These are phyloP conservation scores for Amanita bisporigera DNA, from an alignment of 1,284 basidiomycete genomes.

Conservation along the genomic window DNA sequence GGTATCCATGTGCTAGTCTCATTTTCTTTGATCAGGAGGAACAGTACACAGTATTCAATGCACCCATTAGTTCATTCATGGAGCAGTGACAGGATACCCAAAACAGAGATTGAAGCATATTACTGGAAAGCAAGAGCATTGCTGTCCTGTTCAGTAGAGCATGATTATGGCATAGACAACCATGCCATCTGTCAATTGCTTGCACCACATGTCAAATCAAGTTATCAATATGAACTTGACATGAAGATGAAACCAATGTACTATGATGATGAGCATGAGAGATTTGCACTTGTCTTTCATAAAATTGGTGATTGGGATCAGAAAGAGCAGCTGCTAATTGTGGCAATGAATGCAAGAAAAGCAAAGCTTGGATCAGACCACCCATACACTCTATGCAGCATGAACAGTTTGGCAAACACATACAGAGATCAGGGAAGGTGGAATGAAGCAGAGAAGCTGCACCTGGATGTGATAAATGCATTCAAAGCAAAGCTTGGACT, in stretches of 20 bases:
- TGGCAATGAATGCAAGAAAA: no score
- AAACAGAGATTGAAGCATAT: not conserved
- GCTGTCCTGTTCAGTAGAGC: not conserved
- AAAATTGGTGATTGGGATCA: not conserved
- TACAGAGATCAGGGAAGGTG: not conserved
- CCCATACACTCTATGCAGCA: not conserved
- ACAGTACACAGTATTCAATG: not conserved
- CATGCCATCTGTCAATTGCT: not conserved
- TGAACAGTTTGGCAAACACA: not conserved
- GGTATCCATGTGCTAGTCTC: not conserved
- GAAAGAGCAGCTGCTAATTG: not conserved
- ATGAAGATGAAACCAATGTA: not conserved
- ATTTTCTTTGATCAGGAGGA: not conserved
- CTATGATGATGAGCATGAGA: not conserved
- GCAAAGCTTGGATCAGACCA: not conserved
- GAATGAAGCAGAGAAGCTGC: not conserved
- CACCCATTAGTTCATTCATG: not conserved
- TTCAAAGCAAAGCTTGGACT: no score
- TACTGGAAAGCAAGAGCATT: not conserved
- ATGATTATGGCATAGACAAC: not conserved
- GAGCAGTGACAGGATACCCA: not conserved
- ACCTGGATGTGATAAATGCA: no score
- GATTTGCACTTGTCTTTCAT: not conserved
- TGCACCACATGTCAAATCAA: not conserved
- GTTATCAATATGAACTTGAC: not conserved